These are phyloP conservation scores for Leishmania braziliensis DNA, from an alignment of 208 protist species.

Conservation along the genomic window DNA sequence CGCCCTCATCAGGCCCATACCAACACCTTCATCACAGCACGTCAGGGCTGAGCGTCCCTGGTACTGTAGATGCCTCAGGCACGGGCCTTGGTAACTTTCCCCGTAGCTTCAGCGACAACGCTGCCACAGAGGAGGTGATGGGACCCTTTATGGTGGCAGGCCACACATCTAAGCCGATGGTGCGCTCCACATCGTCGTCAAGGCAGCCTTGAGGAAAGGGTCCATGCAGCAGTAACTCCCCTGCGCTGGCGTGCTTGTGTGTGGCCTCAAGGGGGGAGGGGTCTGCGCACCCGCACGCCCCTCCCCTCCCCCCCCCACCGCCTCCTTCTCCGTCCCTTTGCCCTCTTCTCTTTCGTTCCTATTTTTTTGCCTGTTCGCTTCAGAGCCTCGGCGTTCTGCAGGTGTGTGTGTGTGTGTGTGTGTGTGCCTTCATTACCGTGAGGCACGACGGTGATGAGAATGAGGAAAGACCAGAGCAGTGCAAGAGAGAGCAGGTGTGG, in stretches of 20 bases:
- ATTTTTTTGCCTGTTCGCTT: too few relatives aligned
- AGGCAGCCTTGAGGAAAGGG: background rate
- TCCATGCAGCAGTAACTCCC: background rate
- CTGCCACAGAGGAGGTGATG: conserved; percentile 25
- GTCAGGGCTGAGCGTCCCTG: background rate
- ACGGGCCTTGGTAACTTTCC: background rate
- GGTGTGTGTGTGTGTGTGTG: background rate
- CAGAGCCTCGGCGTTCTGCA: background rate
- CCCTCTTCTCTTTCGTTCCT: background rate
- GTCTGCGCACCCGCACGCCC: background rate
- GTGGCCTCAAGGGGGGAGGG: background rate
- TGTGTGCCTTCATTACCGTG: background rate
- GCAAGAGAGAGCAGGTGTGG: too few relatives aligned
- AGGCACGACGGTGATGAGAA: background rate
- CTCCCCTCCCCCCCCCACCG: background rate
- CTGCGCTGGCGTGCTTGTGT: conserved; percentile 1
- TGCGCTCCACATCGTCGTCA: conserved; percentile 35
- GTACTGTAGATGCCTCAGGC: background rate
- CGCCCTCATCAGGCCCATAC: conserved; percentile 39
- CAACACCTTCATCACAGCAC: conserved; percentile 50
- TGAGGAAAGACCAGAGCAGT: background rate
- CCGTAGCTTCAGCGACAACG: background rate
- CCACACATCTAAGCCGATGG: conserved; percentile 75
- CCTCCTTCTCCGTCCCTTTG: background rate
- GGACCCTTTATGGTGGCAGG: conserved; percentile 59